Percentiles rank a stretch among this genome's conserved stretches.
phyloP scores from a whole-genome alignment of 2,329 filamentous ascomycete species.

The Aspergillus glaucus region DNA sequence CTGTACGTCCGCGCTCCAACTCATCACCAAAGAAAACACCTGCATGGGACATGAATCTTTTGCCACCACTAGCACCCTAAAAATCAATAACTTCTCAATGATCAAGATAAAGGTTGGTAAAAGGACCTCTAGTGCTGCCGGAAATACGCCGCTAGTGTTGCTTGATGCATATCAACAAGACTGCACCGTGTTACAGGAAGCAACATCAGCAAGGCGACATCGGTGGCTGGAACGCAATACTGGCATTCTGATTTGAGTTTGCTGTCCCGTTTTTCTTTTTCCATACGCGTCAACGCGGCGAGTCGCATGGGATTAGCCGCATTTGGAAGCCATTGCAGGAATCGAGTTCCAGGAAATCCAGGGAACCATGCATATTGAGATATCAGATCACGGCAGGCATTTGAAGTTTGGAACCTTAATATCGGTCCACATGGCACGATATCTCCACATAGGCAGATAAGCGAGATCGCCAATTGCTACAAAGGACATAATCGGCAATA shows the following conservation, averaged over 20 bases:
- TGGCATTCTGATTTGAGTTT: background rate
- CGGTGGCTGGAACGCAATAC: background rate
- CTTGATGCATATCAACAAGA: background rate
- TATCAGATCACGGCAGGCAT: constrained; percentile 2
- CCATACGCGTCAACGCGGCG: constrained; percentile 4
- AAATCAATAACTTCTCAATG: constrained; percentile 6
- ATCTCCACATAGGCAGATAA: constrained; percentile 1
- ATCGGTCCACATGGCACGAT: background rate
- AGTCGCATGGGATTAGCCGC: background rate
- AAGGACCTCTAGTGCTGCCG: background rate
- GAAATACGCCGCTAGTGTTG: background rate
- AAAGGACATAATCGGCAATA: background rate
- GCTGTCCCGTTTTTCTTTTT: constrained; percentile 1
- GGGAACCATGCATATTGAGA: constrained; percentile 1
- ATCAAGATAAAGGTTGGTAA: constrained; percentile 4
- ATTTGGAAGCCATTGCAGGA: background rate
- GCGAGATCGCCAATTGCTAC: constrained; percentile 9
- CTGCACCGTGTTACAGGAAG: background rate
- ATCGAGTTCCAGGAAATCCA: background rate
- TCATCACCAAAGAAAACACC: background rate
- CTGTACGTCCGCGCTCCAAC: background rate
- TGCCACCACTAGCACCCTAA: constrained; percentile 8
- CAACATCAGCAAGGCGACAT: background rate
- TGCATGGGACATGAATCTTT: background rate
- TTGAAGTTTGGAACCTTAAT: constrained; percentile 6